Base-by-base conservation (phyloP, 2,329 filamentous ascomycete genomes). In the Raffaelea ambrosiae region DNA sequence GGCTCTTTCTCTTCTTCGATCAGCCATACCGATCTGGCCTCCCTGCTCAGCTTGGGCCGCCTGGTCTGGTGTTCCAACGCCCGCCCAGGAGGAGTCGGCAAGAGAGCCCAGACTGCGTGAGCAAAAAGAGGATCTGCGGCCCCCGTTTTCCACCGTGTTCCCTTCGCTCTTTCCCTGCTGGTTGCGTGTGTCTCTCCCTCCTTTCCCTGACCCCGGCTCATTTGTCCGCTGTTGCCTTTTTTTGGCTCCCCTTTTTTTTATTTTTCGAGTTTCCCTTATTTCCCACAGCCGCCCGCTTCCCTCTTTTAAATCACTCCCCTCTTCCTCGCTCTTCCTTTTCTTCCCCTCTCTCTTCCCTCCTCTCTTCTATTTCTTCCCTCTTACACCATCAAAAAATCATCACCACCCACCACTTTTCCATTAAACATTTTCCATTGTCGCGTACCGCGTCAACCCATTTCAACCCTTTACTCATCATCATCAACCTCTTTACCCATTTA, bases 401-500 rank as follows among this genome's bases (percentile, higher is more conserved):
- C 56, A 52, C 56, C 53, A 55, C 53, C 55, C 58, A 56, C 50
- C 49, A 56, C n/a, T 47, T 54, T 55, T 56, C 58, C 46, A 48
- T 33, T 19, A 31, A 23, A 43, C 57, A 52, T 52, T 56, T 63
- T 38, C 47, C 49, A 54, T 50, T 55, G 58, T 57, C 55, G 51
- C 57, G 41, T 31, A 8, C 23, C 43, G 51, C 51, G 51, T 51
- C 46, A 45, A 42, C 19, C 20, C 55, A 59, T 63, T 61, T 62
- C 58, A 56, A 52, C 60, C 26, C 56, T 57, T 54, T 55, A 56
- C 62, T 55, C 59, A 55, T 54, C 46, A 51, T 53, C 56, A 58
- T 57, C 52, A 51, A 54, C 53, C 53, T 58, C 59, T 59, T 61
- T 66, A 55, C 58, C 54, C 57, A 58, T 61, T 57, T 55, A 60